A percentile compares a stretch with the other conserved stretches of the same genome.
These are phyloP conservation scores for Cryptococcus sp. DNA, from an alignment of 1,284 basidiomycete genomes.

Conservation along the genomic window DNA sequence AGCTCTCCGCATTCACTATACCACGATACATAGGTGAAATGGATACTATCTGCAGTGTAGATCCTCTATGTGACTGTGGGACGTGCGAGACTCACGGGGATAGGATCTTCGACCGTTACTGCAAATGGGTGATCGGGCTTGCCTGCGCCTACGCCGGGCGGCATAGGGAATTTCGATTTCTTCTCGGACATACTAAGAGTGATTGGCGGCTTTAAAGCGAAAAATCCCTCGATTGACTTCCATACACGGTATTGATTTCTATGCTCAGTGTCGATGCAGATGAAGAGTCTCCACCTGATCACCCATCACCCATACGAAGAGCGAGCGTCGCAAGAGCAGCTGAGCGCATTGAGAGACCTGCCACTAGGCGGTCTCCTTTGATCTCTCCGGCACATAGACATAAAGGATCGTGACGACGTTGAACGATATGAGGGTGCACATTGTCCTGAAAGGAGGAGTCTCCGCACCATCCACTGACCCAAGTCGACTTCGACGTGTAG, in stretches of 20 bases:
- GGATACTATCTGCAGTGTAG: too few relatives aligned
- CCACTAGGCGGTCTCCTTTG: not conserved
- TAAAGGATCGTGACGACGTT: too few relatives aligned
- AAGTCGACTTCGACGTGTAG: too few relatives aligned
- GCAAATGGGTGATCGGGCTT: constrained; percentile 45
- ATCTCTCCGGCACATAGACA: too few relatives aligned
- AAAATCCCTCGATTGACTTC: too few relatives aligned
- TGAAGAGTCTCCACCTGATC: not conserved
- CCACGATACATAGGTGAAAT: too few relatives aligned
- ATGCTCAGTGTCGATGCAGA: not conserved
- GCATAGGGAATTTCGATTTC: constrained; percentile 20
- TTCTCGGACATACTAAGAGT: constrained; percentile 5
- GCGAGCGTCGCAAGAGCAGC: not conserved
- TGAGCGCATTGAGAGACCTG: not conserved
- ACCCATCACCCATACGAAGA: too few relatives aligned
- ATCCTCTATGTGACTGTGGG: not conserved
- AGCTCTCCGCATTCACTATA: too few relatives aligned
- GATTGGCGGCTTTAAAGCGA: too few relatives aligned
- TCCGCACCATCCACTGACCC: too few relatives aligned
- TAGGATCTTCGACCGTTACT: constrained; percentile 40
- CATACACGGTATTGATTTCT: not conserved
- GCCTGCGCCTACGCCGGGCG: constrained; percentile 36
- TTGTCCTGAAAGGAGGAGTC: too few relatives aligned
- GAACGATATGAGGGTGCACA: too few relatives aligned
- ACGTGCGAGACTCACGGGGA: constrained; percentile 38